A percentile compares a stretch with the other conserved stretches of the same genome.
These are phyloP conservation scores for Theobroma cacao DNA, from an alignment of 345 rosid species.

Conservation along the genomic window DNA sequence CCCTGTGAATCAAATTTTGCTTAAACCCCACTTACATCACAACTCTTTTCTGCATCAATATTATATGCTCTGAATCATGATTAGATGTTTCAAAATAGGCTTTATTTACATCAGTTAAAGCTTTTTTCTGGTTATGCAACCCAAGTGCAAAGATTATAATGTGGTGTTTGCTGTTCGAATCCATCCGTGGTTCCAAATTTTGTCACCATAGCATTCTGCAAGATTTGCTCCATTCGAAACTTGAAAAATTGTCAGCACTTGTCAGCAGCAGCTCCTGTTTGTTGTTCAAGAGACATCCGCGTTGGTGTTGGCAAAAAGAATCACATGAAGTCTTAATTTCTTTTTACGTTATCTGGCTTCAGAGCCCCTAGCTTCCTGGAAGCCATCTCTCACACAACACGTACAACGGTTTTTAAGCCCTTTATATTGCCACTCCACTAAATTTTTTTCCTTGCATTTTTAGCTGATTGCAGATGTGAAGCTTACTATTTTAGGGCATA, in stretches of 20 bases:
- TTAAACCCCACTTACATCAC: not conserved
- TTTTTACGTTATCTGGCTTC: not conserved
- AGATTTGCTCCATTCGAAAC: not conserved
- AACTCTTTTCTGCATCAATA: not conserved
- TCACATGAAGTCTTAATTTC: not conserved
- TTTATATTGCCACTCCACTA: not conserved
- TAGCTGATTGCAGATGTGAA: slow-evolving; percentile 1
- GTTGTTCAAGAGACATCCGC: not conserved
- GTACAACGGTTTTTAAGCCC: not conserved
- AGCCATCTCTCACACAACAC: not conserved
- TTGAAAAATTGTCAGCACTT: not conserved
- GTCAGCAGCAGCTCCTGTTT: not conserved
- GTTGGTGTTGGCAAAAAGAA: not conserved
- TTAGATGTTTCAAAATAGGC: not conserved
- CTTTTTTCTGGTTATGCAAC: not conserved
- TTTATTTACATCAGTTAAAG: not conserved
- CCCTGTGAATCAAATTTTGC: not conserved
- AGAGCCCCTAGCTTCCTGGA: not conserved
- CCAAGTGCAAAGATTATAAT: not conserved
- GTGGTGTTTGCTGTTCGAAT: not conserved
- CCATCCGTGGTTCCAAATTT: not conserved
- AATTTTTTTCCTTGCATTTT: not conserved
- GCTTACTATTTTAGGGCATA: slow-evolving; percentile 15
- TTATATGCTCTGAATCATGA: not conserved
- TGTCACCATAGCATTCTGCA: not conserved